Base-by-base conservation (phyloP, 257 asterid species). In the Salvia rosmarinus region DNA sequence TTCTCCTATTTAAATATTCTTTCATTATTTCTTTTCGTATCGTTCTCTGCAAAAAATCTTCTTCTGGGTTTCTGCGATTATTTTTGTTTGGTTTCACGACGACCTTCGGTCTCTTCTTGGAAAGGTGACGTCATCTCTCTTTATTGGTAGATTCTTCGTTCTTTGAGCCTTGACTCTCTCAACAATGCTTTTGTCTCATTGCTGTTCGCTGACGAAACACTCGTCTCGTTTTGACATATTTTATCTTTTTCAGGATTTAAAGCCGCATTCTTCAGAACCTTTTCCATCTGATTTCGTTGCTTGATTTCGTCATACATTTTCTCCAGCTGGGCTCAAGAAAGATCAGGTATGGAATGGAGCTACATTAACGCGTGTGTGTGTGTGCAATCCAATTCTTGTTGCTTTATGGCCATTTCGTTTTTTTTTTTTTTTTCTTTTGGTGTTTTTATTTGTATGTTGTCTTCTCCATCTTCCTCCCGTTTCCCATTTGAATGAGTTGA, bases 41-140 rank as follows among this genome's bases (percentile, higher is more conserved):
- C 59, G 55, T 63, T 69, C 37, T 19, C 67, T n/a, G 56, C 34
- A 51, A 34, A n/a, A 39, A 51, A 47, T 49, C 28, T 19, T 4
- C 47, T 0, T 46, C 72, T 66, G 74, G 72, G 67, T 55, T 63
- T 68, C 68, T 44, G 78, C 70, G 70, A 50, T 59, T 59, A 14
- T 56, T 68, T 12, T 44, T 37, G 42, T 56, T 43, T 4, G 12
- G 44, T 52, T 34, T 39, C 16, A 42, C 69, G 23, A 57, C 56
- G 72, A 74, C 30, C 28, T 49, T 35, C 13, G 37, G 9, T 42
- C 68, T 21, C 21, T 58, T 47, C 46, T 64, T 9, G 63, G 16
- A 59, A 68, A 80, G 86, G 90, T 82, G 83, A 82, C 70, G 79
- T 65, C 81, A 56, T 75, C 70, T 55, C 67, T 68, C 39, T 55